Evolutionary conservation across 2,329 filamentous ascomycete species (phyloP).

Genomic region (Exserohilum rostratum): DNA sequence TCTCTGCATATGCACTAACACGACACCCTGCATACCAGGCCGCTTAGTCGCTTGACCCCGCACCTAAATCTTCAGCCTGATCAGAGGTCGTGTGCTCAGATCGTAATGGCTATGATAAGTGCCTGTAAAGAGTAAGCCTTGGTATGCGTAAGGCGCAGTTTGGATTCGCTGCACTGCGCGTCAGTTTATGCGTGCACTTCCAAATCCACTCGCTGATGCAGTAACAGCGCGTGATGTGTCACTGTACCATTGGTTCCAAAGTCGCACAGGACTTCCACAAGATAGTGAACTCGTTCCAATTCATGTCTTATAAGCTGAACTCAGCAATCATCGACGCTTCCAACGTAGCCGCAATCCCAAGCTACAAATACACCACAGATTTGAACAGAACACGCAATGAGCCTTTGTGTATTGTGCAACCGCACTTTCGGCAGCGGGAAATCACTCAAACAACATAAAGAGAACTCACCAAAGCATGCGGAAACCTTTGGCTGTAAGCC

Average conservation of each 20-base stretch:
- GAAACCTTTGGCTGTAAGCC: not conserved
- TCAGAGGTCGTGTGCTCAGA: not conserved
- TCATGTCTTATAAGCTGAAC: not conserved
- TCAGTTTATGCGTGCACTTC: not conserved
- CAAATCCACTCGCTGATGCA: not conserved
- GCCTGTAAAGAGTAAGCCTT: not conserved
- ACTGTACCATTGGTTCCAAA: slow-evolving; percentile 3
- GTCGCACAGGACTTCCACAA: not conserved
- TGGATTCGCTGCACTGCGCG: not conserved
- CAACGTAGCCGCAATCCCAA: not conserved
- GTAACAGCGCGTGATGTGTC: slow-evolving; percentile 11
- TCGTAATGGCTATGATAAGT: not conserved
- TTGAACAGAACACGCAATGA: not conserved
- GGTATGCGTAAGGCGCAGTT: not conserved
- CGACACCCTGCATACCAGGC: slow-evolving; percentile 5
- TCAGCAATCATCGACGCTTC: not conserved
- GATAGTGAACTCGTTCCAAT: not conserved
- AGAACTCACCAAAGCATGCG: slow-evolving; percentile 7
- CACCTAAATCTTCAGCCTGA: not conserved
- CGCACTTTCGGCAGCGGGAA: slow-evolving; percentile 1
- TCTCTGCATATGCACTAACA: slow-evolving; percentile 7
- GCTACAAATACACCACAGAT: not conserved
- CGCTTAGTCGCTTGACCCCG: slow-evolving; percentile 4
- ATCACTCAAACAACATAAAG: slow-evolving; percentile 3
- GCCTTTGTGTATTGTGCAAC: slow-evolving; percentile 1